Percentiles rank a stretch among this genome's conserved stretches.
phyloP scores from a whole-genome alignment of 2,329 filamentous ascomycete species.

The Fusarium albosuccineum region DNA sequence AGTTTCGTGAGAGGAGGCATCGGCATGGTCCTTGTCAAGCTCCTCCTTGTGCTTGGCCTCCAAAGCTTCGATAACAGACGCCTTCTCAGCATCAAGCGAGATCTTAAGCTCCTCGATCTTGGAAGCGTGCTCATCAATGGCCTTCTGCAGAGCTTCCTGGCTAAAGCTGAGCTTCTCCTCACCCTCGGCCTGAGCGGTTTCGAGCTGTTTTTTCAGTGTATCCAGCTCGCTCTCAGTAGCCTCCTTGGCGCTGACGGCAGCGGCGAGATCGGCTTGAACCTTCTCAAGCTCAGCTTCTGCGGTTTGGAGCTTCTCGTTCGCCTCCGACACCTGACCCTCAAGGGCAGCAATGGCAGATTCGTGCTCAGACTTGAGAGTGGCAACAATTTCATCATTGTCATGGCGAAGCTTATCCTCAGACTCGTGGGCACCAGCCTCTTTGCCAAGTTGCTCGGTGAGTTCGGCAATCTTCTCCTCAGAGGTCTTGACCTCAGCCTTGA shows the following conservation, averaged over 20 bases:
- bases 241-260: constrained; percentile 64
- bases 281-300: constrained; percentile 65
- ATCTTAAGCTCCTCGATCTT: constrained; percentile 65
- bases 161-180: constrained; percentile 52
- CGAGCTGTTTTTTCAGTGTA: constrained; percentile 64
- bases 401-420: constrained; percentile 58
- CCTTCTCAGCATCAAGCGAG: constrained; percentile 64
- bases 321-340: constrained; percentile 61
- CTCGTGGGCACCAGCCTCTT: constrained; percentile 53
- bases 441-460: constrained; percentile 65
- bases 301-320: constrained; percentile 63
- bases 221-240: constrained; percentile 62
- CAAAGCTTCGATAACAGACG: constrained; percentile 61
- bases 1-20: constrained; percentile 62
- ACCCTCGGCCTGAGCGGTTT: constrained; percentile 53
- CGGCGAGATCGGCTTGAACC: constrained; percentile 62
- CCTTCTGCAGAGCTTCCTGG: constrained; percentile 52
- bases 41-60: constrained; percentile 67
- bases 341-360: constrained; percentile 62
- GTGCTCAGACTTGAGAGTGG: constrained; percentile 64
- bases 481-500: constrained; percentile 68
- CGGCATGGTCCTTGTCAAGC: constrained; percentile 60
- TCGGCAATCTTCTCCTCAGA: constrained; percentile 69
- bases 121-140: constrained; percentile 61
- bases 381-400: constrained; percentile 59